These are phyloP conservation scores for Mycena kentingensis DNA, from an alignment of 768 basidiomycete genomes.

Conservation along the genomic window DNA sequence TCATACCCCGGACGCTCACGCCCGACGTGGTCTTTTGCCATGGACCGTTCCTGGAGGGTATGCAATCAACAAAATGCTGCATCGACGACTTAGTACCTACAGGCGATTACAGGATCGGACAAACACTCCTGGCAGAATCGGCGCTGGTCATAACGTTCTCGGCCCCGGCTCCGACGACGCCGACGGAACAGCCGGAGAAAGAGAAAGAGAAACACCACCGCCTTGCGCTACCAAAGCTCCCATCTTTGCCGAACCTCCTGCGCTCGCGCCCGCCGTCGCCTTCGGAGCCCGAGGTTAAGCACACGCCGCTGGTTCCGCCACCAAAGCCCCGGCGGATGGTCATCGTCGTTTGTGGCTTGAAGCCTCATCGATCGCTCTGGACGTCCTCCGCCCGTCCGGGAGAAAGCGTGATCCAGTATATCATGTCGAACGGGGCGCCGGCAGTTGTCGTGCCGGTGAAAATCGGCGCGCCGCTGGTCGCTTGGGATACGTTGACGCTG, in stretches of 20 bases:
- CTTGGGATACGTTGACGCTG: conserved; percentile 64
- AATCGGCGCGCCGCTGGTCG: conserved; percentile 60
- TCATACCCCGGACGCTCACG: conserved; percentile 62
- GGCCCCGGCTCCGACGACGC: conserved; percentile 26
- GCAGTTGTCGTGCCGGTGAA: conserved; percentile 61
- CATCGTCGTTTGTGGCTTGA: conserved; percentile 56
- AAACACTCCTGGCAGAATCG: conserved; percentile 58
- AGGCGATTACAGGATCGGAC: conserved; percentile 66
- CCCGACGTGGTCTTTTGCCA: conserved; percentile 69
- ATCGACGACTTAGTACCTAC: neutral
- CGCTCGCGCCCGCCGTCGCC: conserved; percentile 55
- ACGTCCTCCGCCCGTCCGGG: conserved; percentile 57
- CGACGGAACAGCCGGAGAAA: conserved; percentile 16
- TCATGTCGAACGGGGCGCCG: conserved; percentile 62
- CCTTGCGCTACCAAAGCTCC: conserved; percentile 20
- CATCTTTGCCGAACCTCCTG: conserved; percentile 44
- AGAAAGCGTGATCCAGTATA: conserved; percentile 65
- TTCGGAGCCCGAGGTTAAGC: conserved; percentile 39
- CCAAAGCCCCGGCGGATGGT: conserved; percentile 57
- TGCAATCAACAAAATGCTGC: conserved; percentile 1
- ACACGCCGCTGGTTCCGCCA: conserved; percentile 43
- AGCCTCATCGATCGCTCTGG: conserved; percentile 64
- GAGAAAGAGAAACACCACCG: conserved; percentile 13
- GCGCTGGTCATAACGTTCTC: conserved; percentile 52
- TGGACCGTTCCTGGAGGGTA: conserved; percentile 61